phyloP scores from a whole-genome alignment of 805 yeast species.

The Sugiyamaella mastotermitis region DNA sequence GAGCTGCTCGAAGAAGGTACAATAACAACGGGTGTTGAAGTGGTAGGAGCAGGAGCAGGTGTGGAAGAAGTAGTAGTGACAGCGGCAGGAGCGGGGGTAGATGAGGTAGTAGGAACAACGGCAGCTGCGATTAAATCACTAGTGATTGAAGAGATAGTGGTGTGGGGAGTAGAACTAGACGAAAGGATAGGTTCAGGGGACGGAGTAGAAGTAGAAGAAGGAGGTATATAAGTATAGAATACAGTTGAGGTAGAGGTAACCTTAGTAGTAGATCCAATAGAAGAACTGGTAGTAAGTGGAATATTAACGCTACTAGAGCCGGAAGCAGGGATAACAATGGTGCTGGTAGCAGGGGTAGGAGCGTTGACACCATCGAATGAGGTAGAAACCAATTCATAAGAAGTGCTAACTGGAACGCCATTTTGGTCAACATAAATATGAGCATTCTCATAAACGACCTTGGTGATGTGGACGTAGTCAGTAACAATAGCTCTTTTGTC shows the following conservation, averaged over 20 bases:
- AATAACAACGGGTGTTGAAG: too few relatives aligned
- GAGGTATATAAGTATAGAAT: too few relatives aligned
- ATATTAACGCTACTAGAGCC: not conserved
- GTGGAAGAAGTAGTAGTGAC: not conserved
- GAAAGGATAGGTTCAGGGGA: conserved; percentile 3
- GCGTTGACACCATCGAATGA: conserved; percentile 13
- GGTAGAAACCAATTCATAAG: conserved; percentile 18
- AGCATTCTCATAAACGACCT: conserved; percentile 20
- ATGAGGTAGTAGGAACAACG: not conserved
- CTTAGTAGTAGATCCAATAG: too few relatives aligned
- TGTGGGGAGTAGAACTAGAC: not conserved
- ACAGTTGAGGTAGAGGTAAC: too few relatives aligned
- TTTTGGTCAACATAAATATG: conserved; percentile 23
- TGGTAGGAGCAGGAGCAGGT: not conserved
- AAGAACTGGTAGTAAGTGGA: too few relatives aligned
- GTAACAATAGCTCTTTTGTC: conserved; percentile 18
- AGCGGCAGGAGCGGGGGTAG: conserved; percentile 1
- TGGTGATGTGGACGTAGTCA: conserved; percentile 19
- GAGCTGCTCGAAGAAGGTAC: not conserved
- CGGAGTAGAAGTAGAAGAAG: conserved; percentile 8
- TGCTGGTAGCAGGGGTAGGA: conserved; percentile 8
- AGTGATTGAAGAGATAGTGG: too few relatives aligned
- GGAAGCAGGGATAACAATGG: conserved; percentile 5
- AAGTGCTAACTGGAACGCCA: conserved; percentile 21
- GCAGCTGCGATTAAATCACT: too few relatives aligned